Percentiles rank a stretch among this genome's conserved stretches.
Evolutionary conservation across 2,329 filamentous ascomycete species (phyloP).

Genomic region (Penicillium sumatraense): DNA sequence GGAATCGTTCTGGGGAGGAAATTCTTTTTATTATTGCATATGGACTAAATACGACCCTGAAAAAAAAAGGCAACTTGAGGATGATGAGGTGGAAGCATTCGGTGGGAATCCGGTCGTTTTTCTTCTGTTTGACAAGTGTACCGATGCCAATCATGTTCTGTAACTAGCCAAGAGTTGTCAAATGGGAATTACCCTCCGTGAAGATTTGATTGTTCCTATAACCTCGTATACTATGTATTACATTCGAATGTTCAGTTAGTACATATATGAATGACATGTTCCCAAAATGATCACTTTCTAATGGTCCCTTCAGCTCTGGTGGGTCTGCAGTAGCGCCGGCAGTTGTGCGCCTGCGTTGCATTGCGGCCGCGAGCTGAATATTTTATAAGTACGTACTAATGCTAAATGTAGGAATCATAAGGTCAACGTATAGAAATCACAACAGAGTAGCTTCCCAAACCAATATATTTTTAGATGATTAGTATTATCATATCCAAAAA

Average conservation of each 20-base stretch:
- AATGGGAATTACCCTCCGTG: conserved; percentile 27
- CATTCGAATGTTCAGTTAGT: too few species aligned
- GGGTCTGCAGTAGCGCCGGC: background rate
- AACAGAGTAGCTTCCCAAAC: too few species aligned
- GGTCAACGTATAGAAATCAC: too few species aligned
- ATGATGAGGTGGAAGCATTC: conserved; percentile 4
- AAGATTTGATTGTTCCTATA: conserved; percentile 9
- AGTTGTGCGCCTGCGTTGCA: background rate
- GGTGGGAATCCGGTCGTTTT: conserved; percentile 22
- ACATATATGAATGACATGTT: background rate
- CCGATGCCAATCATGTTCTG: conserved; percentile 20
- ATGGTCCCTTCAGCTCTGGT: background rate
- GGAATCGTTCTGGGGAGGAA: conserved; percentile 15
- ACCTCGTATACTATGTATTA: background rate
- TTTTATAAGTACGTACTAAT: too few species aligned
- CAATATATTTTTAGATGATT: too few species aligned
- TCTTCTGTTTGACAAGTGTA: conserved; percentile 20
- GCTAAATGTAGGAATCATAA: too few species aligned
- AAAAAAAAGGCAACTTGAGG: conserved; percentile 13
- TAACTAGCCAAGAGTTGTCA: conserved; percentile 25
- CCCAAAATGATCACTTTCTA: background rate
- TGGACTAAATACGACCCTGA: conserved; percentile 19
- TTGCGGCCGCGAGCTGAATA: too few species aligned
- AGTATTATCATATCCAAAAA: too few species aligned
- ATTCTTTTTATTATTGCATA: conserved; percentile 19